Base-by-base conservation (phyloP, 108 stramenopile genomes). In the Aureococcus anophagefferens region DNA sequence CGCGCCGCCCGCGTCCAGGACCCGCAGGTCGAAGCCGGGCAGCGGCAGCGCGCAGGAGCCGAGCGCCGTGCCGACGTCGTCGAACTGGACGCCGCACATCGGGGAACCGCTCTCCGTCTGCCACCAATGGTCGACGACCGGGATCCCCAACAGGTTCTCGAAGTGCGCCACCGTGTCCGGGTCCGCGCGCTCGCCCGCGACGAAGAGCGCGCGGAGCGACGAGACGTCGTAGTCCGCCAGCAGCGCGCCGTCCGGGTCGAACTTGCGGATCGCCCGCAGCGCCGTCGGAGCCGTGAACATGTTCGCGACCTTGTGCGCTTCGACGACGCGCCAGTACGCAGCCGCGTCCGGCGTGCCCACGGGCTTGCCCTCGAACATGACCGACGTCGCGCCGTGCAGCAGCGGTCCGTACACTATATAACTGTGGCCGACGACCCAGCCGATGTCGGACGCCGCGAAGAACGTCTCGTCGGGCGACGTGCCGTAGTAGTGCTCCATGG, bases 361-460 rank as follows among this genome's bases (percentile, higher is more conserved):
- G 30, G 90, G 90, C 68, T 91, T 91, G 33, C 90, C 90, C 70
- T 91, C 90, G 75, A 82, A 91, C 51, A 91, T 72, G 64, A 91
- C 69, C 0, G 84, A 79, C 30, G 86, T 86, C 64, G 84, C 84
- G 59, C 89, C 90, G 35, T 85, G 78, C 29, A 89, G 69, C 13
- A 91, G 73, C 25, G 91, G 91, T 13, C 81, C 91, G 71, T 89
- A 92, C 0, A 85, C 84, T 30, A 79, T 75, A 74, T 83, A 90
- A 14, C 69, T 63, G 80, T 90, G 89, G 9, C 89, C 89, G 0
- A 90, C 89, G 14, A 82, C 84, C 91, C 91, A 92, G 0, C 90
- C 88, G 45, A 89, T 81, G 45, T 89, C 90, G 67, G 72, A 68
- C 5, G 88, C 89, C 15, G 88, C 84, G 84, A 85, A 88, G 68